These are phyloP conservation scores for Mucor saturninus DNA, from an alignment of 371 early-diverging fungal genomes.

Conservation along the genomic window DNA sequence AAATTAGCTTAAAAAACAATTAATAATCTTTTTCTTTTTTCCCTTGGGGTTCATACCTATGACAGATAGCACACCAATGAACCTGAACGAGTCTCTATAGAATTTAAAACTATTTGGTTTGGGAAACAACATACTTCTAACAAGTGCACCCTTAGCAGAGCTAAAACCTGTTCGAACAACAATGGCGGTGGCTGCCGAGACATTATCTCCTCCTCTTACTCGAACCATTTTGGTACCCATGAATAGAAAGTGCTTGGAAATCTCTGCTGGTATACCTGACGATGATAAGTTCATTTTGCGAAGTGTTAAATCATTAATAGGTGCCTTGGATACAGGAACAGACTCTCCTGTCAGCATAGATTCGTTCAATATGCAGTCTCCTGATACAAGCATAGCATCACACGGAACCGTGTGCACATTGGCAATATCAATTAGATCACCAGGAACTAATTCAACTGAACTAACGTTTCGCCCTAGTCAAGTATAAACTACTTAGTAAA, in stretches of 20 bases:
- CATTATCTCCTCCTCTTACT: slow-evolving; percentile 59
- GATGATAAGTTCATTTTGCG: slow-evolving; percentile 74
- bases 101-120: slow-evolving; percentile 94
- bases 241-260: slow-evolving; percentile 85
- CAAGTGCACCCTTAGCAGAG: slow-evolving; percentile 94
- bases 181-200: slow-evolving; percentile 73
- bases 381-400: slow-evolving; percentile 94
- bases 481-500: not conserved
- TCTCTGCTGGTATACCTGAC: slow-evolving; percentile 70
- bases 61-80: slow-evolving; percentile 87
- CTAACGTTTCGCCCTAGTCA: slow-evolving; percentile 56
- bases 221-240: slow-evolving; percentile 92
- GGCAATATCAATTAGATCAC: slow-evolving; percentile 91
- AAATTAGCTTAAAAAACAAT: slow-evolving; percentile 14
- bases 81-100: slow-evolving; percentile 94
- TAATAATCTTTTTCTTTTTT: not conserved
- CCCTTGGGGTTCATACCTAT: slow-evolving; percentile 54
- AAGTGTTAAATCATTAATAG: slow-evolving; percentile 73
- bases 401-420: slow-evolving; percentile 82
- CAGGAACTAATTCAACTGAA: slow-evolving; percentile 95
- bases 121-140: slow-evolving; percentile 96
- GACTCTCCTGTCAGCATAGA: slow-evolving; percentile 97
- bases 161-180: slow-evolving; percentile 96
- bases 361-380: slow-evolving; percentile 98
- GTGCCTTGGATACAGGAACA: slow-evolving; percentile 79